Evolutionary conservation across 352 stramenopile genomes (phyloP).

Genomic region (Phytophthora quininea): DNA sequence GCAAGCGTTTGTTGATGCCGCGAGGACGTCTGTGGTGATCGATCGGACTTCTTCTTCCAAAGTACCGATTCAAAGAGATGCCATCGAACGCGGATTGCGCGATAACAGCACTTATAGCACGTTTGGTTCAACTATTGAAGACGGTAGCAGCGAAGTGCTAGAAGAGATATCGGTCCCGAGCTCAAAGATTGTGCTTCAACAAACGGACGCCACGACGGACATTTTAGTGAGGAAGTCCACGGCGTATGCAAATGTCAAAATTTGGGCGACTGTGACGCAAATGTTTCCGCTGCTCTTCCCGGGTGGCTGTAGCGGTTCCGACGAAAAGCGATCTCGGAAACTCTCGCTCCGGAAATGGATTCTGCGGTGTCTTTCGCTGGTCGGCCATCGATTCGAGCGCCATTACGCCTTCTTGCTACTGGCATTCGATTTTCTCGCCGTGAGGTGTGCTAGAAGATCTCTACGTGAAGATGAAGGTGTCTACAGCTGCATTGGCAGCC

Average conservation of each 20-base stretch:
- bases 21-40: neutral
- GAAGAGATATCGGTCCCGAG: neutral
- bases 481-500: neutral
- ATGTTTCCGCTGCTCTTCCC: conserved; percentile 36
- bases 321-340: conserved; percentile 3
- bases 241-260: conserved; percentile 1
- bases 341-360: conserved; percentile 20
- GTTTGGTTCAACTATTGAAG: conserved; percentile 3
- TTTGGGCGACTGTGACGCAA: conserved; percentile 9
- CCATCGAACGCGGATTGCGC: neutral
- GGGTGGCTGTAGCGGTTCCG: conserved; percentile 25
- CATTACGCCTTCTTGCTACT: conserved; percentile 29
- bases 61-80: neutral
- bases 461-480: conserved; percentile 23
- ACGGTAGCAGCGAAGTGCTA: neutral
- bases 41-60: neutral
- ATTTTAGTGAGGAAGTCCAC: conserved; percentile 17
- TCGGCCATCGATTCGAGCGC: conserved; percentile 21
- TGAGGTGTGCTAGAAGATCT: conserved; percentile 10
- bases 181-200: neutral
- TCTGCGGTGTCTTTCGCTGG: conserved; percentile 12
- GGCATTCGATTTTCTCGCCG: conserved; percentile 20
- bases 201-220: conserved; percentile 1
- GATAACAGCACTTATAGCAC: conserved; percentile 5
- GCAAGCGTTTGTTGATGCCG: neutral